Base-by-base conservation (phyloP, 2,329 filamentous ascomycete species). In the Incumbomyces delicatus region DNA sequence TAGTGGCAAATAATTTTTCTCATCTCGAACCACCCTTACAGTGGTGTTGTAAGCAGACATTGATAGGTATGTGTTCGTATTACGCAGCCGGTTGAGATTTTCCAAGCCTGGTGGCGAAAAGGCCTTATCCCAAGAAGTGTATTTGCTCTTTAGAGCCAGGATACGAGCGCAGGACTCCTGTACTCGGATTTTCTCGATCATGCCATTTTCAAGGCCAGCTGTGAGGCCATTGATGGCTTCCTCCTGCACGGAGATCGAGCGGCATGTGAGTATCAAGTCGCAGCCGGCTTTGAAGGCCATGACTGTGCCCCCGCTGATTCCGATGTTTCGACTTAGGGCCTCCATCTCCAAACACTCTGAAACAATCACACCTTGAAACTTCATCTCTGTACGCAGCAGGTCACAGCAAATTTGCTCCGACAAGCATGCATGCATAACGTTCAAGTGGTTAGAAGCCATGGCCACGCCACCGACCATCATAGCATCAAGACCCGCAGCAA, bases 291-390 rank as follows among this genome's bases (percentile, higher is more conserved):
- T 92, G 42, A 95, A 86, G 2, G 92, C 92, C 88, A 95, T 95
- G 57, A 96, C 87, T 0, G 90, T 95, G 11, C 92, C 92, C 34
- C 92, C 90, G 56, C 90, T 88, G 14, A 98, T 88, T n/a, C 90
- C 90, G 41, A 96, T 92, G 58, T 95, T 94, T 60, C 94, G 87
- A 53, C 87, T 92, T 7, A 96, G 75, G 0, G 89, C 88, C 60
- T 95, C 89, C 90, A 96, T 96, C 63, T 95, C 90, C 6, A 96
- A 69, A 55, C 90, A 96, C 61, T 96, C 90, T 0, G 89, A 95
- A 41, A 96, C 87, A 18, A 92, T 88, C 2, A 96, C 89, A 1
- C 90, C 90, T 41, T 87, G 78, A 58, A 96, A 96, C 2, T 85
- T 84, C 18, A 96, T 76, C 54, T 95, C 88, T 50, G 84, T 83